These are phyloP conservation scores for Symbiodinium natans DNA, from an alignment of 73 alveolate genomes.

Conservation along the genomic window DNA sequence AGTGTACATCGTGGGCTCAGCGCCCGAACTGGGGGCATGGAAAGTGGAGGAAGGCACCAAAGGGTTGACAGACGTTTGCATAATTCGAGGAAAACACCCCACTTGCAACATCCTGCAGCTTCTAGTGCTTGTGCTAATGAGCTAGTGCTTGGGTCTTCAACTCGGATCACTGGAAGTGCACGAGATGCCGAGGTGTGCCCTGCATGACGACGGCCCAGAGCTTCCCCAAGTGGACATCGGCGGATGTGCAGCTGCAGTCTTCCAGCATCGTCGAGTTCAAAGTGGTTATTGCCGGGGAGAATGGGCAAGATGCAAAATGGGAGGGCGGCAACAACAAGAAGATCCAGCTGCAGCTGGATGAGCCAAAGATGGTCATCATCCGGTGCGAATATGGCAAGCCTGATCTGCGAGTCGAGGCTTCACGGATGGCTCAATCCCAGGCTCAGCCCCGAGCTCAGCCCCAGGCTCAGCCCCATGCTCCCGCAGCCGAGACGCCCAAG, in stretches of 20 bases:
- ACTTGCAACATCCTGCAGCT: too few species aligned
- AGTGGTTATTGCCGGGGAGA: constrained; percentile 56
- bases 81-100: too few species aligned
- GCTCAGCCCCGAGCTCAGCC: not conserved
- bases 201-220: constrained; percentile 91
- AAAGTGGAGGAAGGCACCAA: constrained; percentile 37
- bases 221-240: constrained; percentile 89
- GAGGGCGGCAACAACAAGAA: constrained; percentile 84
- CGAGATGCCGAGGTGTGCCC: constrained; percentile 48
- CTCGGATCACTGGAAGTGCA: not conserved
- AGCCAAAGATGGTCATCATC: constrained; percentile 57
- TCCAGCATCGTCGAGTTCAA: constrained; percentile 45
- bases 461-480: not conserved
- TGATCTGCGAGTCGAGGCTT: constrained; percentile 28
- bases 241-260: constrained; percentile 47
- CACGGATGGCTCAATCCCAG: not conserved
- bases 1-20: constrained; percentile 55
- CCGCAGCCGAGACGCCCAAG: not conserved
- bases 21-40: constrained; percentile 85
- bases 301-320: constrained; percentile 74
- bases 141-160: not conserved
- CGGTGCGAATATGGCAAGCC: constrained; percentile 49
- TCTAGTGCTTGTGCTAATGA: too few species aligned
- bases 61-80: not conserved
- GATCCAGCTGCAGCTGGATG: constrained; percentile 15